Base-by-base conservation (phyloP, 345 rosid genomes). In the Moricandia moricandioides region DNA sequence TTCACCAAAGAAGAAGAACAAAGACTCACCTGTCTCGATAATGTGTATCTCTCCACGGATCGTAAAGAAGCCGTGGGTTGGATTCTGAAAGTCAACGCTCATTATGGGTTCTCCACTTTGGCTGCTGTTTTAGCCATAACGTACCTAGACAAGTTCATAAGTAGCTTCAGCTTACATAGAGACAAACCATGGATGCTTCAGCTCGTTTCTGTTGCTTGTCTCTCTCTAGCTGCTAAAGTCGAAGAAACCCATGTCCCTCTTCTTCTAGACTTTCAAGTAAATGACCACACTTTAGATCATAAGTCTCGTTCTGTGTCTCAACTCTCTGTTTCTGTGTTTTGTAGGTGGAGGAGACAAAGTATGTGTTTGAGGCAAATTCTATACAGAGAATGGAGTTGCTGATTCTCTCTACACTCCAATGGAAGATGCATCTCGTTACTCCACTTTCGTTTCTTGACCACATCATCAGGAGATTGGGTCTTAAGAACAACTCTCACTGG, bases 351-450 rank as follows among this genome's bases (percentile, higher is more conserved):
- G 97, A 84, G 11, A 74, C 86, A 8, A 88, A 79, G 82, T 92
- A 84, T 65, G 70, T 89, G 56, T 95, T 95, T 54, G 93, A 95
- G 74, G 90, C 97, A 6, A 92, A 90, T 76, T 85, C 89, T 27
- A 87, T 95, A 29, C 97, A 95, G 82, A 88, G 91, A 84, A 95
- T 95, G 97, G 99, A 95, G 89, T 68, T 95, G n/a, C 71, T 95
- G 85, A 82, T 95, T 43, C 88, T 95, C 4, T 90, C 99, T 8
- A 79, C 96, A 7, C 90, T 95, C 10, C 51, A 83, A 64, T 95
- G 99, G 99, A 87, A 82, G 85, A 95, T 95, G 99, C 90, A 89
- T 79, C 97, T 88, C 8, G 75, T 90, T 37, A 90, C 99, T 21
- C 91, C 97, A 17, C 73, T 90, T 39, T 90, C 99, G 16, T 95